Evolutionary conservation across 78 protist species (phyloP).

Genomic region (Dictyostelium firmibasis): DNA sequence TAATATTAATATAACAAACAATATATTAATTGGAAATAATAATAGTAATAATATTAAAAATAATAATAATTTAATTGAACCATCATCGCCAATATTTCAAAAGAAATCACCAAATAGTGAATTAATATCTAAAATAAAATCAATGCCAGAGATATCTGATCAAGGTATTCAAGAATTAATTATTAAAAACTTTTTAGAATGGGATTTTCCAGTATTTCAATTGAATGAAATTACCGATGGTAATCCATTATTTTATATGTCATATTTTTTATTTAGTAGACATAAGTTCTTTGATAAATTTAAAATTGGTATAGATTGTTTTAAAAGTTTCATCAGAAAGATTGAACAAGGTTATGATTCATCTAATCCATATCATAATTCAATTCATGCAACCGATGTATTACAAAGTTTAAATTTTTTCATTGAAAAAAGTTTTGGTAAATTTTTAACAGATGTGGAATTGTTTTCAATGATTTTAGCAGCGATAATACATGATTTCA

Average conservation of each 20-base stretch:
- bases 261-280: not conserved
- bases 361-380: conserved; percentile 85
- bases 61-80: not conserved
- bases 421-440: not conserved
- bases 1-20: not conserved
- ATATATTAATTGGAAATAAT: not conserved
- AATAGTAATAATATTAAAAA: not conserved
- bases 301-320: not conserved
- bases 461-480: conserved; percentile 52
- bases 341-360: conserved; percentile 44
- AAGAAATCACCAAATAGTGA: not conserved
- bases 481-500: conserved; percentile 78
- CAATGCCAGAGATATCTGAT: not conserved
- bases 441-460: conserved; percentile 8
- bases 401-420: conserved; percentile 13
- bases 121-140: not conserved
- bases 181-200: not conserved
- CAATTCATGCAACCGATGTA: conserved; percentile 82
- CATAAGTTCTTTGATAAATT: conserved; percentile 29
- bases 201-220: conserved; percentile 46
- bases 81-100: not conserved
- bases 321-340: conserved; percentile 13
- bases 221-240: conserved; percentile 15
- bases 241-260: conserved; percentile 4
- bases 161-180: conserved; percentile 15